These are phyloP conservation scores for Xylariaceae sp. DNA, from an alignment of 2,329 filamentous ascomycete species.

Conservation along the genomic window DNA sequence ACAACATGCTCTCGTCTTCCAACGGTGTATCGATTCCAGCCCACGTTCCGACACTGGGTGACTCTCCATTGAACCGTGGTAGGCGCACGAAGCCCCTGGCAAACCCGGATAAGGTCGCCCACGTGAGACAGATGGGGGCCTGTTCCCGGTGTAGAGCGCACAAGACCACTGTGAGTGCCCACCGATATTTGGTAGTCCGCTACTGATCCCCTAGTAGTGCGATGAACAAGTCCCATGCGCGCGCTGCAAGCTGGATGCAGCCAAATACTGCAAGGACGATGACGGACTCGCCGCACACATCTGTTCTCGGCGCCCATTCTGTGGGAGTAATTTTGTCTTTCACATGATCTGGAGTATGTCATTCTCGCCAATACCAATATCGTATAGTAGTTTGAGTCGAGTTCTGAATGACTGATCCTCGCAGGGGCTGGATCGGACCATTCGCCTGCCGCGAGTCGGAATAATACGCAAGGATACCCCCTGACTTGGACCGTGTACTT, in stretches of 20 bases:
- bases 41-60: slow-evolving; percentile 21
- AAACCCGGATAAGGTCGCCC: slow-evolving; percentile 48
- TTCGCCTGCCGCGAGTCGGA: slow-evolving; percentile 5
- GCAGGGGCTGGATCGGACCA: slow-evolving; percentile 8
- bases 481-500: slow-evolving; percentile 24
- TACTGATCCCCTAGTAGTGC: slow-evolving; percentile 34
- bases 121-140: slow-evolving; percentile 51
- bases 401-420: slow-evolving; percentile 12
- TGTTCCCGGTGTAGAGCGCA: slow-evolving; percentile 52
- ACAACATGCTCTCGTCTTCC: slow-evolving; percentile 28
- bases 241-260: slow-evolving; percentile 30
- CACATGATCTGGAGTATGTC: slow-evolving; percentile 30
- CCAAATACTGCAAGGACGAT: slow-evolving; percentile 25
- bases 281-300: slow-evolving; percentile 32
- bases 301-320: slow-evolving; percentile 28
- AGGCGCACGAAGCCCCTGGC: slow-evolving; percentile 34
- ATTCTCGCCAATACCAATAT: slow-evolving; percentile 1
- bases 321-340: slow-evolving; percentile 26
- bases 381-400: neutral
- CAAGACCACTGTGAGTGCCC: slow-evolving; percentile 49
- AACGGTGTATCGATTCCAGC: slow-evolving; percentile 18
- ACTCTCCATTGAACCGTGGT: slow-evolving; percentile 30
- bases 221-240: slow-evolving; percentile 43
- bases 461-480: slow-evolving; percentile 2
- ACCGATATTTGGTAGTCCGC: slow-evolving; percentile 23